Percentiles rank a stretch among this genome's conserved stretches.
Conservation (phyloP, 1,284 basidiomycete species). For the Leccinum huronense region DNA sequence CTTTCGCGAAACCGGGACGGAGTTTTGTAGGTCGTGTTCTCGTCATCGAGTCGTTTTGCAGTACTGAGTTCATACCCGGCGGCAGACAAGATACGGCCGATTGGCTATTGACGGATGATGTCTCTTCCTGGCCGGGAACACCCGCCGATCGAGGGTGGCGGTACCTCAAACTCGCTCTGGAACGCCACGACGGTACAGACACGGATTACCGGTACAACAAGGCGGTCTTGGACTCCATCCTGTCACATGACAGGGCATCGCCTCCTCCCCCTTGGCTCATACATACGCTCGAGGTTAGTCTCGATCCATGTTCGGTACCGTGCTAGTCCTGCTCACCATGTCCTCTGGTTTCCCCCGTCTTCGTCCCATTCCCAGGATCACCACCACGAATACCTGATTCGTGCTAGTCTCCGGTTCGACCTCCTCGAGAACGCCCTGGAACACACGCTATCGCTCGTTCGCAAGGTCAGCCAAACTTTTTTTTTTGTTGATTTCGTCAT, state of each 20-base stretch:
- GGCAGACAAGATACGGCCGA: constrained; percentile 64
- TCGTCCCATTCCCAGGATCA: constrained; percentile 47
- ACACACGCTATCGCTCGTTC: constrained; percentile 67
- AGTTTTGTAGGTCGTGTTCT: constrained; percentile 46
- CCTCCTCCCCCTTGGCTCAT: constrained; percentile 83
- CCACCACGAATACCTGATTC: constrained; percentile 78
- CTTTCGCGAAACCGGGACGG: constrained; percentile 60
- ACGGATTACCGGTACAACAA: constrained; percentile 77
- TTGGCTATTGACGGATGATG: constrained; percentile 81
- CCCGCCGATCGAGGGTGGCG: constrained; percentile 83
- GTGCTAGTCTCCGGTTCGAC: constrained; percentile 73
- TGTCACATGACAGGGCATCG: constrained; percentile 61
- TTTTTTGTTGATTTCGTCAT: constrained; percentile 5
- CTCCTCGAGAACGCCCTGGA: constrained; percentile 77
- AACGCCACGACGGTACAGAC: constrained; percentile 72
- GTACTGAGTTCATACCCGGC: constrained; percentile 16
- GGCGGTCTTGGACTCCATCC: constrained; percentile 72
- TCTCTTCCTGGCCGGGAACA: constrained; percentile 81
- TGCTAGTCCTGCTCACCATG: constrained; percentile 15
- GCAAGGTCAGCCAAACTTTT: constrained; percentile 51
- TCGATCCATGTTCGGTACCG: constrained; percentile 8
- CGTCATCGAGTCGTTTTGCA: constrained; percentile 1
- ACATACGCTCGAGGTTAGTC: constrained; percentile 63
- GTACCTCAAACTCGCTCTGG: constrained; percentile 79
- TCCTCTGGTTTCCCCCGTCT: not conserved